Evolutionary conservation across 2,329 filamentous ascomycete species (phyloP), one percentile per base, ranked within the genome.

Genomic region (Ascochyta clinopodiicola): DNA sequence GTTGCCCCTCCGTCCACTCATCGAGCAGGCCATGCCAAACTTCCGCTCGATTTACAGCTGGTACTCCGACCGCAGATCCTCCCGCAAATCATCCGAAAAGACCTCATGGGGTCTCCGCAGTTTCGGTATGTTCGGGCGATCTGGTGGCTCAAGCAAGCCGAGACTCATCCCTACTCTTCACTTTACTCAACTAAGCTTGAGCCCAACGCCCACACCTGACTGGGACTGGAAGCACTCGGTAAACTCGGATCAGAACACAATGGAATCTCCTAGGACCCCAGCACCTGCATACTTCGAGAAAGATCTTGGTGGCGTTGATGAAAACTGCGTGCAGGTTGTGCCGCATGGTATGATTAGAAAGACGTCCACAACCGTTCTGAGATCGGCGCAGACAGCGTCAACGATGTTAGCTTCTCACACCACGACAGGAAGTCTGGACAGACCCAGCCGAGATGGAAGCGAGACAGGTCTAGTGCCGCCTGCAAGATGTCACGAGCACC

Each of bases 1-100:
- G 19, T 39, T 63, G 35, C 47, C 61, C 13, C 56, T 63, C 15
- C 60, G 60, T 13, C 57, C 60, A 6, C 60, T 62, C 17, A 35
- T 63, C 42, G 53, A 63, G 6, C 32, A 56, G 25, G 22, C 57
- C 12, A 43, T 57, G 7, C 53, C 55, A 5, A 38, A 37, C 21
- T 34, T 61, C 36, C 58, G 54, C 19, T 60, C 54, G 15, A 35
- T 57, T 13, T 44, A 56, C 37, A 50, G 39, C 44, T 43, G 47
- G 27, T 56, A 52, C 37, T 51, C 57, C 4, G 25, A 46, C n/a
- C n/a, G 43, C 21, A 44, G 40, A 17, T 44, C 40, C 5, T 59
- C 53, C 9, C 50, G 47, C 34, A 57, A 51, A 24, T 34, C 60
- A 2, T 56, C 53, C 15, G 51, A 56, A 5, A 57, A 55, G 43